Percentiles rank a stretch among this genome's conserved stretches.
Evolutionary conservation across 257 asterid species (phyloP).

Genomic region (Nicotiana paniculata): DNA sequence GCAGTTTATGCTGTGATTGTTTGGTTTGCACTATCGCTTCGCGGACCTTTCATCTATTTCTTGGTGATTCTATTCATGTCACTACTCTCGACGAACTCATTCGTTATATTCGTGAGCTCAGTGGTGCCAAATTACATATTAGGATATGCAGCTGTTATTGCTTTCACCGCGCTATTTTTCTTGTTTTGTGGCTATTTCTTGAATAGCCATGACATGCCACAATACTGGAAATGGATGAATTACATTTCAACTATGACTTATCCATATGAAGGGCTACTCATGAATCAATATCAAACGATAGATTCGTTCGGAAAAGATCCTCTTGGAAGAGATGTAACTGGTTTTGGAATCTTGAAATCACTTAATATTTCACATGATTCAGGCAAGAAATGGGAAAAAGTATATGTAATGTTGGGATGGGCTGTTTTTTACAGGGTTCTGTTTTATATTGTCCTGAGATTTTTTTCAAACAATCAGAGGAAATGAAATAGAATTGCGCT

Average conservation of each 20-base stretch:
- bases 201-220: slow-evolving; percentile 47
- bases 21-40: slow-evolving; percentile 56
- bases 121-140: slow-evolving; percentile 84
- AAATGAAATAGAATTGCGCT: slow-evolving; percentile 16
- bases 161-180: slow-evolving; percentile 80
- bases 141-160: slow-evolving; percentile 83
- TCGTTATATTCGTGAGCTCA: slow-evolving; percentile 74
- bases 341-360: slow-evolving; percentile 40
- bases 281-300: slow-evolving; percentile 58
- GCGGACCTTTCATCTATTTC: slow-evolving; percentile 50
- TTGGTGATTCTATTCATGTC: slow-evolving; percentile 58
- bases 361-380: slow-evolving; percentile 33
- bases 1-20: slow-evolving; percentile 56
- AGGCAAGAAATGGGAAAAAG: slow-evolving; percentile 50
- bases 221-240: slow-evolving; percentile 84
- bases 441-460: slow-evolving; percentile 64
- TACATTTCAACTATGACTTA: slow-evolving; percentile 74
- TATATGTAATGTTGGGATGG: slow-evolving; percentile 69
- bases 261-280: slow-evolving; percentile 72
- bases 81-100: slow-evolving; percentile 63
- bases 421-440: slow-evolving; percentile 56
- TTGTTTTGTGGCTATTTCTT: slow-evolving; percentile 71
- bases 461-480: slow-evolving; percentile 76
- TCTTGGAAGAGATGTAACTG: slow-evolving; percentile 20
- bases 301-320: slow-evolving; percentile 30